A percentile compares a stretch with the other conserved stretches of the same genome.
Conservation (phyloP, 2,329 filamentous ascomycete species). For the Claviceps sp. region DNA sequence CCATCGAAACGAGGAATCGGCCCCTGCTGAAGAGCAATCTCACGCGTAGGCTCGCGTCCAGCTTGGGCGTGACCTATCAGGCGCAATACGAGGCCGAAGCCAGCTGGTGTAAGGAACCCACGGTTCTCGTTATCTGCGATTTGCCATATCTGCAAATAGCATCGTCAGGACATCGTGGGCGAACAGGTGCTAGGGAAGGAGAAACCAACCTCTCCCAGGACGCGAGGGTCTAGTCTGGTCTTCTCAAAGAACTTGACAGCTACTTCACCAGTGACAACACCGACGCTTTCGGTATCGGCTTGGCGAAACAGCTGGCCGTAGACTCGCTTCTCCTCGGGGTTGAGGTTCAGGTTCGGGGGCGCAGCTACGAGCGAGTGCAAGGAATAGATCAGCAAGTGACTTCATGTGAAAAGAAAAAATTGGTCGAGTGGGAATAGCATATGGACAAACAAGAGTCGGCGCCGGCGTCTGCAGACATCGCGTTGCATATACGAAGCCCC, state of each 20-base stretch:
- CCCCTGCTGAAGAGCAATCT: conserved; percentile 72
- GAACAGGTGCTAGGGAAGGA: background rate
- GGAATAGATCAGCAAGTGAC: conserved; percentile 6
- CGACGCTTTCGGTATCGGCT: conserved; percentile 81
- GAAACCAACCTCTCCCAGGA: conserved; percentile 67
- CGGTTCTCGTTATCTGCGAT: conserved; percentile 95
- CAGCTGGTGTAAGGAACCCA: conserved; percentile 80
- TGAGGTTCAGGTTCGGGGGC: conserved; percentile 70
- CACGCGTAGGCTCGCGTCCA: conserved; percentile 64
- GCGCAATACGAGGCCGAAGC: conserved; percentile 84
- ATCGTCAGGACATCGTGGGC: background rate
- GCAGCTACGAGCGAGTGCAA: conserved; percentile 24
- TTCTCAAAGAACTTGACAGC: conserved; percentile 98
- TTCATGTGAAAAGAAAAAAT: background rate
- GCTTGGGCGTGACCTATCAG: conserved; percentile 94
- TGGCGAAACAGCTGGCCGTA: conserved; percentile 89
- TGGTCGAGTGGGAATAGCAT: background rate
- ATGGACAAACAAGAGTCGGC: conserved; percentile 12
- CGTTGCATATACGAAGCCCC: conserved; percentile 5
- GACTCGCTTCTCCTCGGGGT: conserved; percentile 80
- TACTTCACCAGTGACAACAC: conserved; percentile 89
- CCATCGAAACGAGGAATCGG: conserved; percentile 91
- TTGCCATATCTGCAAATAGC: conserved; percentile 73
- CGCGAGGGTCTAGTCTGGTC: conserved; percentile 72
- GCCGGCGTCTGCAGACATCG: conserved; percentile 14